These are phyloP conservation scores for Sapria himalayana DNA, from an alignment of 345 rosid genomes.

Conservation along the genomic window DNA sequence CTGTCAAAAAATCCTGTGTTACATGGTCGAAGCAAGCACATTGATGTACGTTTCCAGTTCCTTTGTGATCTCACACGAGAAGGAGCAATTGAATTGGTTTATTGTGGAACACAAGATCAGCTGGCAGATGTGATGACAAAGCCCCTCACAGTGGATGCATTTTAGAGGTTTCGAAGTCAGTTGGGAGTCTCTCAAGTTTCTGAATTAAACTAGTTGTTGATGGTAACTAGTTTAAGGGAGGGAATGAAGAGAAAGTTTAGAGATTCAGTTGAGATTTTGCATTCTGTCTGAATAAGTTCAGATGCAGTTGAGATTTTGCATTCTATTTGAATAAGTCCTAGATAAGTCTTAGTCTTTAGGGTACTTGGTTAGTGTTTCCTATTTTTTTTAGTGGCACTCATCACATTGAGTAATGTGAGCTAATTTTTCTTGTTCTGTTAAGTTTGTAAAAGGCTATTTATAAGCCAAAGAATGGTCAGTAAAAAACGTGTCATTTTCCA, in stretches of 20 bases:
- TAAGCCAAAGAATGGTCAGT: neutral
- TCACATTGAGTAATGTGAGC: neutral
- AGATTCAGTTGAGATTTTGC: too few species aligned
- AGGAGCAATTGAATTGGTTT: constrained; percentile 2
- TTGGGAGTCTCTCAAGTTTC: neutral
- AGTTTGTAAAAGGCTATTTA: too few species aligned
- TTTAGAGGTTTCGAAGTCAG: constrained; percentile 1
- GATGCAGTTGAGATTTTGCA: too few species aligned
- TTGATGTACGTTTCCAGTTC: neutral
- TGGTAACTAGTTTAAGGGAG: too few species aligned
- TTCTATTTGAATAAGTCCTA: too few species aligned
- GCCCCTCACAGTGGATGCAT: constrained; percentile 1
- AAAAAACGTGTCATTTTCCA: neutral
- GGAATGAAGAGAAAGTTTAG: constrained; percentile 2
- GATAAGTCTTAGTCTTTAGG: neutral
- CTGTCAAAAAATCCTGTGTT: neutral
- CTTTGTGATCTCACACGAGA: constrained; percentile 2
- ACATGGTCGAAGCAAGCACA: constrained; percentile 1
- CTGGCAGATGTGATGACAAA: constrained; percentile 4
- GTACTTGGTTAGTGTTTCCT: neutral
- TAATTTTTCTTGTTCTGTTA: too few species aligned
- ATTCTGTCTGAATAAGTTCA: too few species aligned
- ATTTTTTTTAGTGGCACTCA: constrained; percentile 1
- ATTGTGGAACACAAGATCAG: constrained; percentile 1
- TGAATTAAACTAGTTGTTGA: constrained; percentile 1